Evolutionary conservation across 257 asterid species (phyloP).

Genomic region (Salvia splendens): DNA sequence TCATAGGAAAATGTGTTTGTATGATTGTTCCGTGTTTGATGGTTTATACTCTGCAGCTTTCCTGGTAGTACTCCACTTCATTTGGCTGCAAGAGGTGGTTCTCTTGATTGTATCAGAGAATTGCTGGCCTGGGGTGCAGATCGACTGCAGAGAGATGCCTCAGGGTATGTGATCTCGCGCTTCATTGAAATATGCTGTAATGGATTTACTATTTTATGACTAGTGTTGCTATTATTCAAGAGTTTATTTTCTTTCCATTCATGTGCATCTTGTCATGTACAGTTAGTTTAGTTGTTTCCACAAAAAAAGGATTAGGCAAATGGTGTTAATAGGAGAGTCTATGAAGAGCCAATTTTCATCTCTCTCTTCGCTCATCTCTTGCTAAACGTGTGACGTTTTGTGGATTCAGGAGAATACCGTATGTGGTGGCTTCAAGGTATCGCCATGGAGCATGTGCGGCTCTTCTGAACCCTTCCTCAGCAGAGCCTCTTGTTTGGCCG

Average conservation of each 20-base stretch:
- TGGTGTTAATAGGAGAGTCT: too few relatives aligned
- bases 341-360: too few relatives aligned
- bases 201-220: neutral
- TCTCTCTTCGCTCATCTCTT: too few relatives aligned
- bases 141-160: conserved; percentile 77
- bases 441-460: conserved; percentile 86
- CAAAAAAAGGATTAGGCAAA: neutral
- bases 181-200: neutral
- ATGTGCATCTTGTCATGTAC: neutral
- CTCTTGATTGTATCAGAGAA: conserved; percentile 88
- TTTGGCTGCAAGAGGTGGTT: conserved; percentile 97
- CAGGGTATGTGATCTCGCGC: conserved; percentile 60
- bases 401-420: conserved; percentile 79
- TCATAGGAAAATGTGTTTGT: neutral
- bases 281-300: neutral
- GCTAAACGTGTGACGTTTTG: neutral
- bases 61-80: conserved; percentile 94
- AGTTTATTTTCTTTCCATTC: neutral
- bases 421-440: conserved; percentile 71
- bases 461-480: conserved; percentile 81
- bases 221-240: neutral
- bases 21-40: neutral
- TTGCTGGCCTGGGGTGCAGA: conserved; percentile 96
- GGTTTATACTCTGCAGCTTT: conserved; percentile 45
- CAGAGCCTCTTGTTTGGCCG: conserved; percentile 98